Evolutionary conservation across 768 basidiomycete genomes (phyloP).

Genomic region (Leccinum broughii): DNA sequence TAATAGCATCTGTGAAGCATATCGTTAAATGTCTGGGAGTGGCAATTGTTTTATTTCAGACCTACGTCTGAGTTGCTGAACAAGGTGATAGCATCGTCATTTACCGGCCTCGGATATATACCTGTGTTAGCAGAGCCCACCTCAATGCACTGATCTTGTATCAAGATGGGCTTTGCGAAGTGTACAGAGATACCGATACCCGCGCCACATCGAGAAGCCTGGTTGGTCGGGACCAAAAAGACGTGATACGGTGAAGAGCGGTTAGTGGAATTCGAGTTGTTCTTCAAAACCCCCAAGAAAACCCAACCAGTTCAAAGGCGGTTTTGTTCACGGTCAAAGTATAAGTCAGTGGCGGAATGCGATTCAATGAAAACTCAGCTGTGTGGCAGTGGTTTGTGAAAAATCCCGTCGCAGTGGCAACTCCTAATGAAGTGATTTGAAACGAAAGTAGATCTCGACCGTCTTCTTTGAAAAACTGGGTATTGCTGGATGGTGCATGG

Average conservation of each 20-base stretch:
- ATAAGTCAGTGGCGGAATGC: neutral
- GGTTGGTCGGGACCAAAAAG: neutral
- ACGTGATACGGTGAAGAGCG: neutral
- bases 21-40: neutral
- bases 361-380: neutral
- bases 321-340: neutral
- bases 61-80: neutral
- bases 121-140: constrained; percentile 4
- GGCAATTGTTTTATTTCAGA: neutral
- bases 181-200: neutral
- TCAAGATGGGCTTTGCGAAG: constrained; percentile 24
- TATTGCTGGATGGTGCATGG: neutral
- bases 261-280: neutral
- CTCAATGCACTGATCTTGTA: constrained; percentile 10
- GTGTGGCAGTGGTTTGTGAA: constrained; percentile 9
- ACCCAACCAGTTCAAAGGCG: neutral
- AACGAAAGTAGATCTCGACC: constrained; percentile 18
- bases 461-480: neutral
- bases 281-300: neutral
- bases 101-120: neutral
- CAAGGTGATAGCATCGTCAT: neutral
- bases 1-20: neutral
- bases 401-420: constrained; percentile 1
- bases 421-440: constrained; percentile 8
- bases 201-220: neutral